phyloP scores from a whole-genome alignment of 2,329 filamentous ascomycete genomes.

The Fusarium virguliforme region DNA sequence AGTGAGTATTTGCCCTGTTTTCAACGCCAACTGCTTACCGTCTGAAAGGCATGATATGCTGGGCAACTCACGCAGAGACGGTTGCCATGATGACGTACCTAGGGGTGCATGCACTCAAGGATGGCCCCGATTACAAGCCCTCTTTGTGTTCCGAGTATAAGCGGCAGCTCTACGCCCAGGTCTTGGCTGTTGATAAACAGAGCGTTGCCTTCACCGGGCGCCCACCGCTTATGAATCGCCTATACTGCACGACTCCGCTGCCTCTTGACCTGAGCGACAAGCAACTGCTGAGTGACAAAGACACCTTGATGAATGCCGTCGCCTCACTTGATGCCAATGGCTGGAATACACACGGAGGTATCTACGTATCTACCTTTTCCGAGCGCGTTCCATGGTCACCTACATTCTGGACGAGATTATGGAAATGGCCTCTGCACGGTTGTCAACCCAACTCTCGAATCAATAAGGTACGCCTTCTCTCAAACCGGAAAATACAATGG shows the following conservation, averaged over 20 bases:
- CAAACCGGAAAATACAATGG: too few species aligned
- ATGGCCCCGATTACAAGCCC: constrained; percentile 9
- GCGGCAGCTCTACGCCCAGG: constrained; percentile 52
- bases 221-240: constrained; percentile 53
- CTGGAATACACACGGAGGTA: constrained; percentile 56
- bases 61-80: constrained; percentile 23
- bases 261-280: constrained; percentile 60
- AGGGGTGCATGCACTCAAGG: constrained; percentile 19
- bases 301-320: constrained; percentile 12
- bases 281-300: constrained; percentile 53
- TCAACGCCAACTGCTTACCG: not conserved
- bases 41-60: constrained; percentile 14
- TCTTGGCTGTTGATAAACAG: constrained; percentile 57
- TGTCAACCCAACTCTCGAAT: not conserved
- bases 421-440: constrained; percentile 48
- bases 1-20: constrained; percentile 18
- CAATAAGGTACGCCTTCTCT: constrained; percentile 9
- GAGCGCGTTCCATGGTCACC: constrained; percentile 47
- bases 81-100: constrained; percentile 31
- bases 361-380: constrained; percentile 54
- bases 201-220: constrained; percentile 61
- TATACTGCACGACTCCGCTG: constrained; percentile 58
- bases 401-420: constrained; percentile 51
- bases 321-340: constrained; percentile 55
- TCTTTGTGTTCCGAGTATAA: constrained; percentile 35